Percentiles rank a stretch among this genome's conserved stretches.
Evolutionary conservation across 306 rosid species (phyloP).

Genomic region (Prosopis cineraria): DNA sequence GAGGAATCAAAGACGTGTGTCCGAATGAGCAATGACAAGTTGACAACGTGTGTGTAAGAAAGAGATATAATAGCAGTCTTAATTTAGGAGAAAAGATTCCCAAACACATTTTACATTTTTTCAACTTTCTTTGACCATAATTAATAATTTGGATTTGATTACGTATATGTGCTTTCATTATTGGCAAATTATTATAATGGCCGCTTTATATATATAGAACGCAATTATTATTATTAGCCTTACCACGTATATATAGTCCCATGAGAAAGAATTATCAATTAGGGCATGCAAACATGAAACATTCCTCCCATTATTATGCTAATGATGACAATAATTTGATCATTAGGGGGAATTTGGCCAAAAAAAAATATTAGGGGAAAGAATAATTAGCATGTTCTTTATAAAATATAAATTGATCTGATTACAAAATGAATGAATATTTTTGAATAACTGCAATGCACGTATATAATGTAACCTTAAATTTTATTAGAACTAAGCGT

Average conservation of each 20-base stretch:
- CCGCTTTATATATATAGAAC: background rate
- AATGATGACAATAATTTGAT: background rate
- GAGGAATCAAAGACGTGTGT: background rate
- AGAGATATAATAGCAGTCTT: no score
- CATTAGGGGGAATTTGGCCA: no score
- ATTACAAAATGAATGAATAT: background rate
- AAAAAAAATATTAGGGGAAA: background rate
- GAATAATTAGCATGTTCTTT: background rate
- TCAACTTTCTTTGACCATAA: background rate
- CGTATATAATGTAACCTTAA: no score
- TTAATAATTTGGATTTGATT: background rate
- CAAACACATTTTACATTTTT: background rate
- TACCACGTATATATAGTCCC: background rate
- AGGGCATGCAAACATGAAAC: background rate
- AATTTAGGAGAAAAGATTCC: background rate
- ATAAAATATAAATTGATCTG: background rate
- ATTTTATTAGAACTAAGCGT: no score
- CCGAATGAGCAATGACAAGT: background rate
- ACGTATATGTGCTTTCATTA: background rate
- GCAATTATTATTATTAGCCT: background rate
- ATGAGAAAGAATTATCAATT: background rate
- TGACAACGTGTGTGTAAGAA: no score
- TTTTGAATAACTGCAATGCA: no score
- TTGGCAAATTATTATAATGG: slow-evolving; percentile 7
- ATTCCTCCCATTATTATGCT: background rate